These are phyloP conservation scores for Durio zibethinus DNA, from an alignment of 345 rosid genomes.

Conservation along the genomic window DNA sequence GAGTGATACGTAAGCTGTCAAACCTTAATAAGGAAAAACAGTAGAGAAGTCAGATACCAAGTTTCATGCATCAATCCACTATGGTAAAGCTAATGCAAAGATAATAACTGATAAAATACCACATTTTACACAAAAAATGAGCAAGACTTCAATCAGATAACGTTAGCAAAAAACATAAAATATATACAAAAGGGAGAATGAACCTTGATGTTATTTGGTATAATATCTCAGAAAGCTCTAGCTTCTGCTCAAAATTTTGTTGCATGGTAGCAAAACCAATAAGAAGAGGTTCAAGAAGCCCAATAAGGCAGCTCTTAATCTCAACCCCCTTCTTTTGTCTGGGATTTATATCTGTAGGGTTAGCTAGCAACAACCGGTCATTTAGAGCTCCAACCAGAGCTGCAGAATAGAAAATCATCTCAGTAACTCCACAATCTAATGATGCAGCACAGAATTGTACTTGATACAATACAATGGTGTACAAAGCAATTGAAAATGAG, in stretches of 20 bases:
- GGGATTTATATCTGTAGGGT: constrained; percentile 82
- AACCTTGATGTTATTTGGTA: constrained; percentile 97
- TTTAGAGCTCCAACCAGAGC: constrained; percentile 89
- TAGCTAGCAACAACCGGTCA: constrained; percentile 79
- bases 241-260: constrained; percentile 86
- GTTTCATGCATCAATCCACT: constrained; percentile 3
- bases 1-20: constrained; percentile 94
- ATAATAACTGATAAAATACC: constrained; percentile 5
- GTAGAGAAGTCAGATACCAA: constrained; percentile 25
- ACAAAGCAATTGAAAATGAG: constrained; percentile 3
- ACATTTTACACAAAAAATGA: not conserved
- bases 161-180: not conserved
- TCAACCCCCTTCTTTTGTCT: constrained; percentile 84
- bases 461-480: not conserved
- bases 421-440: constrained; percentile 19
- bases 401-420: constrained; percentile 32
- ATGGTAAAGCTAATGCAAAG: constrained; percentile 14
- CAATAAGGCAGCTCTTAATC: constrained; percentile 89
- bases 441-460: constrained; percentile 6
- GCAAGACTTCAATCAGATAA: not conserved
- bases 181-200: constrained; percentile 13
- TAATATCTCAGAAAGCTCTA: constrained; percentile 80
- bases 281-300: constrained; percentile 95
- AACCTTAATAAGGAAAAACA: constrained; percentile 50
- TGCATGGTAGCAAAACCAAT: constrained; percentile 99